Percentiles rank a stretch among this genome's conserved stretches.
phyloP scores from a whole-genome alignment of 2,329 filamentous ascomycete species.

The Chaetomiaceae sp. region DNA sequence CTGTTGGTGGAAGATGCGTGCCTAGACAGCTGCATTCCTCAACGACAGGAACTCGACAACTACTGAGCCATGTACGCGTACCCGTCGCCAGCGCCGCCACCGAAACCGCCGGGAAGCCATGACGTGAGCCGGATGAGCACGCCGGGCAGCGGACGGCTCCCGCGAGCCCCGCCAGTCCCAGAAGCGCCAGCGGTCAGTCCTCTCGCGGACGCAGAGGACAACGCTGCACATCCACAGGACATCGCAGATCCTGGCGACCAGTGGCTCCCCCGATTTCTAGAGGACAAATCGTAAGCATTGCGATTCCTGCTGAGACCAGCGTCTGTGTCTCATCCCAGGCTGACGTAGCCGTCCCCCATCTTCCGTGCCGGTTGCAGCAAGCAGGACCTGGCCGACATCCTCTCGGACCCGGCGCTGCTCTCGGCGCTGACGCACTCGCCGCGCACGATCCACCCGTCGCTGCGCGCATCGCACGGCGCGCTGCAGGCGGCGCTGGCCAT shows the following conservation, averaged over 20 bases:
- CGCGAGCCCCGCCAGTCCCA: conserved; percentile 36
- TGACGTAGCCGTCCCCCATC: neutral
- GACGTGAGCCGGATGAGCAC: conserved; percentile 63
- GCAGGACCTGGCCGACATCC: conserved; percentile 66
- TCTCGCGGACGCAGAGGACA: conserved; percentile 24
- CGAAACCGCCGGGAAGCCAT: conserved; percentile 66
- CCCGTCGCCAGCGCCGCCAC: conserved; percentile 62
- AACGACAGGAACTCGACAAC: no score
- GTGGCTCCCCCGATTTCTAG: conserved; percentile 71
- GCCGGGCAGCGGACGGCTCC: conserved; percentile 43
- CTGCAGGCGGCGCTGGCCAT: conserved; percentile 60
- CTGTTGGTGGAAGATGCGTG: no score
- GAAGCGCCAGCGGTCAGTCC: conserved; percentile 26
- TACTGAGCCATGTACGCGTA: conserved; percentile 40
- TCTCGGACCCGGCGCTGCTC: conserved; percentile 60
- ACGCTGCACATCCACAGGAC: conserved; percentile 29
- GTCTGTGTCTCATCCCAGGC: neutral
- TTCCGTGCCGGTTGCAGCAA: conserved; percentile 47
- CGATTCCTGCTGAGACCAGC: neutral
- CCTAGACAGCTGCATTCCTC: no score
- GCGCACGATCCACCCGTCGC: conserved; percentile 64
- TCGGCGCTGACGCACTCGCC: conserved; percentile 66
- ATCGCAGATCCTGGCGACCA: conserved; percentile 57
- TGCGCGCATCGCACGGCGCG: conserved; percentile 56
- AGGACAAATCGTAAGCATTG: conserved; percentile 69